Conservation (phyloP, 169 alveolate genomes). For the Cryptosporidium meleagridis region DNA sequence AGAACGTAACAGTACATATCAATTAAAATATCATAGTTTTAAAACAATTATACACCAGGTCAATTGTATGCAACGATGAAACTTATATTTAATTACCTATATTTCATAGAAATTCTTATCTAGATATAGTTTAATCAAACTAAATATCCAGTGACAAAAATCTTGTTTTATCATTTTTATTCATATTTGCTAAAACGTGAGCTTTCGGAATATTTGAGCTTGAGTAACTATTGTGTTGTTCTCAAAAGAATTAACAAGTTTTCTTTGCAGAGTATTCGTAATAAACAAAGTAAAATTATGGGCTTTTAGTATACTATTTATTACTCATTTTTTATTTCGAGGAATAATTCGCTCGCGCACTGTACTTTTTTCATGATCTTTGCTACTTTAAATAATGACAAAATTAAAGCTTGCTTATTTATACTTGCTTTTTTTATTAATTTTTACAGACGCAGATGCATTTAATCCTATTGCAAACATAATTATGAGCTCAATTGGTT, state of each 20-base stretch:
- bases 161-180: too few relatives aligned
- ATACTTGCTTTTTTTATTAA: neutral
- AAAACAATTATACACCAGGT: neutral
- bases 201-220: neutral
- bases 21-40: neutral
- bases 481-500: conserved; percentile 37
- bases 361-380: neutral
- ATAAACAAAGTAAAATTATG: too few relatives aligned
- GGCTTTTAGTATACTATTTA: neutral
- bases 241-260: neutral
- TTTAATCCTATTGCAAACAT: conserved; percentile 4
- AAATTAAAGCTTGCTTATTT: neutral
- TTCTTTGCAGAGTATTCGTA: too few relatives aligned
- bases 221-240: too few relatives aligned
- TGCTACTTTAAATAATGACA: neutral
- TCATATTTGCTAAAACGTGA: too few relatives aligned
- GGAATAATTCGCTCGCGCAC: neutral
- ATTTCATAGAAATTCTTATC: neutral
- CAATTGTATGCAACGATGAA: neutral
- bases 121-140: neutral
- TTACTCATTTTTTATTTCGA: neutral
- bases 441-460: neutral
- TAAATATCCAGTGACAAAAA: too few relatives aligned
- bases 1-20: neutral
- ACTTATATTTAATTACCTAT: neutral